Conservation (phyloP, 768 basidiomycete genomes). For the Leucosporidium creatinivorum region DNA sequence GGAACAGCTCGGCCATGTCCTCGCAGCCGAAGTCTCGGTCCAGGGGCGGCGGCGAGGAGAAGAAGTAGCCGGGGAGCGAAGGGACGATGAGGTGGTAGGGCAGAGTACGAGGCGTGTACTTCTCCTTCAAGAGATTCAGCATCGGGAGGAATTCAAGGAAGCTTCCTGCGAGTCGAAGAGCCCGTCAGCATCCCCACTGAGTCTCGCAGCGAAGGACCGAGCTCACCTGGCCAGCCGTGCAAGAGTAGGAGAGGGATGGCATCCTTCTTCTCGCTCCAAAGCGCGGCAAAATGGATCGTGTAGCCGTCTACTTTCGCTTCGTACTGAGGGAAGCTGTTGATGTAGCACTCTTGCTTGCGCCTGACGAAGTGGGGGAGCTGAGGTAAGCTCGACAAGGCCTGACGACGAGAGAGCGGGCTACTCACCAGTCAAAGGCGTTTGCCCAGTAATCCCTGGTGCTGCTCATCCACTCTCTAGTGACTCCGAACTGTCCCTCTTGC, state of each 20-base stretch:
- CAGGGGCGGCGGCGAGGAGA: conserved; percentile 20
- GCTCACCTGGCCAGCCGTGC: conserved; percentile 36
- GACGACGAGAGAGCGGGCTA: too few species aligned
- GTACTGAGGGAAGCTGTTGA: neutral
- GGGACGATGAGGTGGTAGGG: conserved; percentile 34
- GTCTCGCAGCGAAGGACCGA: neutral
- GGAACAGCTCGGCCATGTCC: conserved; percentile 20
- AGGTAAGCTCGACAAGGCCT: neutral
- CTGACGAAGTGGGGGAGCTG: neutral
- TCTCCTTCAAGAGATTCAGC: conserved; percentile 8
- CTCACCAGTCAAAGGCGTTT: neutral
- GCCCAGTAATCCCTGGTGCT: neutral
- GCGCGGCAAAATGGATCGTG: conserved; percentile 35
- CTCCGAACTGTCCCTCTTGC: neutral
- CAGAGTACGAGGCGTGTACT: neutral
- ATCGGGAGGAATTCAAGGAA: conserved; percentile 27
- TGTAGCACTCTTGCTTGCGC: neutral
- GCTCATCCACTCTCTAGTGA: neutral
- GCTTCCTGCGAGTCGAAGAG: conserved; percentile 11
- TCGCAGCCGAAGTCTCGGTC: conserved; percentile 15
- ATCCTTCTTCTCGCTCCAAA: conserved; percentile 29
- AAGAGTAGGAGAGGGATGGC: conserved; percentile 37
- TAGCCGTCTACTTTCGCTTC: neutral
- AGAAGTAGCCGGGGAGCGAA: conserved; percentile 32
- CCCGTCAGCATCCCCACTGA: neutral